phyloP scores from a whole-genome alignment of 164 flowering plant species.

The Chimonanthus salicifolius region DNA sequence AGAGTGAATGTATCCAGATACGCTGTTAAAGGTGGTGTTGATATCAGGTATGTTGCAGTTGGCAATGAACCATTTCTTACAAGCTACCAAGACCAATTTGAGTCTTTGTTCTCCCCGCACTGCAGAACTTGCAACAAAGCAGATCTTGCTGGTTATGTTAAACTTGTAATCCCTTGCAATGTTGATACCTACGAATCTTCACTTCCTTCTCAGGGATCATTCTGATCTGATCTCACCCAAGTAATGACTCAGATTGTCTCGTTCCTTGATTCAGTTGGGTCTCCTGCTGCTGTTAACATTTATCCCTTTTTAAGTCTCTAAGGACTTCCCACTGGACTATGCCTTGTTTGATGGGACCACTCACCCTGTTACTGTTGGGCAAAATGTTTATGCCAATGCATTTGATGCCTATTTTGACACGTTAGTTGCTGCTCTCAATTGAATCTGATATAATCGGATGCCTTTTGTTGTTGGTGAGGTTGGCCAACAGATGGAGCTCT shows the following conservation, averaged over 20 bases:
- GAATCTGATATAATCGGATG: slow-evolving; percentile 66
- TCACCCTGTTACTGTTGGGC: slow-evolving; percentile 50
- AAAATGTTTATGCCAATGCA: slow-evolving; percentile 54
- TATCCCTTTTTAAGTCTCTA: slow-evolving; percentile 93
- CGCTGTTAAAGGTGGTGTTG: slow-evolving; percentile 52
- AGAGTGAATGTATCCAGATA: slow-evolving; percentile 58
- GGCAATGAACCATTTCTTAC: slow-evolving; percentile 97
- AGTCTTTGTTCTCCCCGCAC: slow-evolving; percentile 71
- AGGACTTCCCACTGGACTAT: slow-evolving; percentile 72
- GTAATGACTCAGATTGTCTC: slow-evolving; percentile 73
- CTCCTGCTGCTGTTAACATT: slow-evolving; percentile 90
- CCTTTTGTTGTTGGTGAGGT: slow-evolving; percentile 77
- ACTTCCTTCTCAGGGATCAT: slow-evolving; percentile 83
- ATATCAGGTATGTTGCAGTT: slow-evolving; percentile 80
- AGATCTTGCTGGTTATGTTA: slow-evolving; percentile 61
- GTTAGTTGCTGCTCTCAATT: slow-evolving; percentile 47
- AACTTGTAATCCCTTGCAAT: slow-evolving; percentile 88
- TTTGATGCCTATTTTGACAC: slow-evolving; percentile 94
- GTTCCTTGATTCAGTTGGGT: slow-evolving; percentile 74
- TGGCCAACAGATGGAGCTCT: slow-evolving; percentile 96
- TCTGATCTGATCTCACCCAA: slow-evolving; percentile 69
- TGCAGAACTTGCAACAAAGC: slow-evolving; percentile 76
- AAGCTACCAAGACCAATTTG: slow-evolving; percentile 67
- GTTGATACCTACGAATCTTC: slow-evolving; percentile 85
- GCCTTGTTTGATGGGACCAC: slow-evolving; percentile 77